Percentiles rank a stretch among this genome's conserved stretches.
Evolutionary conservation across 805 yeast species (phyloP).

Genomic region (Alloascoidea hylecoeti): DNA sequence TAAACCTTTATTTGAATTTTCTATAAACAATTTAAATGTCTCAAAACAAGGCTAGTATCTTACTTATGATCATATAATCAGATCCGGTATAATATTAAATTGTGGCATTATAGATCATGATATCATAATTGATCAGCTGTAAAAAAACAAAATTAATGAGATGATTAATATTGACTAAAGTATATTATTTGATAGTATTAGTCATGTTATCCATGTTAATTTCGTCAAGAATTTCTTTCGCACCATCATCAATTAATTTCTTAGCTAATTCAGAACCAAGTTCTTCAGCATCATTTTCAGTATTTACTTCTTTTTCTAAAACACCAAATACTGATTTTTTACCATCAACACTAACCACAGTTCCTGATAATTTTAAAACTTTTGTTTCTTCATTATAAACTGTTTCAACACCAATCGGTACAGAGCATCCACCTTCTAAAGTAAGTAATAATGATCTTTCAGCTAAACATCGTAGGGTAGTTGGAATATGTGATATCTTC

Average conservation of each 20-base stretch:
- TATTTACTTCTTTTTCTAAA: conserved; percentile 22
- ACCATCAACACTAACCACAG: conserved; percentile 83
- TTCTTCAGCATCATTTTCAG: conserved; percentile 45
- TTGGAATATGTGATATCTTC: conserved; percentile 47
- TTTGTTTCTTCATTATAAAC: conserved; percentile 30
- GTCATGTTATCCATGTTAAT: conserved; percentile 65
- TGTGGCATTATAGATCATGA: no score
- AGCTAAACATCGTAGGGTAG: conserved; percentile 69
- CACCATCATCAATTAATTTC: conserved; percentile 59
- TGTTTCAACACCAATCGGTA: conserved; percentile 88
- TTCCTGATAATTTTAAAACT: conserved; percentile 41
- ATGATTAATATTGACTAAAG: no score
- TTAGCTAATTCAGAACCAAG: conserved; percentile 64
- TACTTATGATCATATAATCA: no score
- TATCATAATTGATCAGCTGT: no score
- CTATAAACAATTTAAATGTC: no score
- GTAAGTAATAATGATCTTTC: conserved; percentile 80
- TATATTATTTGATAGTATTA: no score
- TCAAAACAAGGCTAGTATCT: no score
- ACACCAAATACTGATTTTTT: conserved; percentile 46
- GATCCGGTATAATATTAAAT: no score
- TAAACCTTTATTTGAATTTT: no score
- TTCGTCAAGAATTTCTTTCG: conserved; percentile 65
- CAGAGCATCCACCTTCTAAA: conserved; percentile 96
- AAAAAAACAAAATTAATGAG: no score